Evolutionary conservation across 2,329 filamentous ascomycete species (phyloP).

Genomic region (Thielaviopsis punctulata): DNA sequence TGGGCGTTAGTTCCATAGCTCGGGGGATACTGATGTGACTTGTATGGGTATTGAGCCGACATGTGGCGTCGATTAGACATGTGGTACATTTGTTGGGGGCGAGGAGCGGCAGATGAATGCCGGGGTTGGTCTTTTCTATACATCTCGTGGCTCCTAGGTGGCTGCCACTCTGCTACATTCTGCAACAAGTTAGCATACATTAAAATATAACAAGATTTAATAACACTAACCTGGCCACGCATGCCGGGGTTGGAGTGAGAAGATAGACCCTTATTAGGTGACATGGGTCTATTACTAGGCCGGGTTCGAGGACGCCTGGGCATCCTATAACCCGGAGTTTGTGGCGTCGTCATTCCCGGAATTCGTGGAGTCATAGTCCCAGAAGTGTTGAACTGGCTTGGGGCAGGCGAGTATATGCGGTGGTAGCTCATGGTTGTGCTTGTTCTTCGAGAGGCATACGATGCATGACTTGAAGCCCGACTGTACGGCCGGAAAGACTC

Average conservation of each 20-base stretch:
- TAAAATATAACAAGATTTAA: background rate
- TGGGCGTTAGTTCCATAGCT: background rate
- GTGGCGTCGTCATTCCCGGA: no score
- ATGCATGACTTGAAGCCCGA: conserved; percentile 6
- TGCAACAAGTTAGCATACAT: background rate
- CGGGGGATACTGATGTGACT: background rate
- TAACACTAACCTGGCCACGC: background rate
- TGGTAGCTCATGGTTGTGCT: background rate
- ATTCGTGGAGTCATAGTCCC: background rate
- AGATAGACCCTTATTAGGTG: background rate
- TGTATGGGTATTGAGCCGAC: conserved; percentile 1
- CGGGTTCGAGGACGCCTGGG: conserved; percentile 1
- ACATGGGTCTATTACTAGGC: background rate
- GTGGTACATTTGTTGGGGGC: background rate
- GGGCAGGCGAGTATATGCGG: background rate
- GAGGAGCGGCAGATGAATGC: background rate
- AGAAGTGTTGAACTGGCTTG: background rate
- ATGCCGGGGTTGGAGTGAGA: background rate
- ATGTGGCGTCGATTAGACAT: conserved; percentile 1
- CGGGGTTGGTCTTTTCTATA: background rate
- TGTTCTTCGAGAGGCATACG: background rate
- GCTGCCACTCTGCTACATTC: background rate
- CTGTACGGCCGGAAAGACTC: conserved; percentile 2
- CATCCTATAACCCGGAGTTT: background rate
- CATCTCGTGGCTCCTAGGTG: background rate